Conservation (phyloP, 768 basidiomycete genomes). For the Suillus lakei region DNA sequence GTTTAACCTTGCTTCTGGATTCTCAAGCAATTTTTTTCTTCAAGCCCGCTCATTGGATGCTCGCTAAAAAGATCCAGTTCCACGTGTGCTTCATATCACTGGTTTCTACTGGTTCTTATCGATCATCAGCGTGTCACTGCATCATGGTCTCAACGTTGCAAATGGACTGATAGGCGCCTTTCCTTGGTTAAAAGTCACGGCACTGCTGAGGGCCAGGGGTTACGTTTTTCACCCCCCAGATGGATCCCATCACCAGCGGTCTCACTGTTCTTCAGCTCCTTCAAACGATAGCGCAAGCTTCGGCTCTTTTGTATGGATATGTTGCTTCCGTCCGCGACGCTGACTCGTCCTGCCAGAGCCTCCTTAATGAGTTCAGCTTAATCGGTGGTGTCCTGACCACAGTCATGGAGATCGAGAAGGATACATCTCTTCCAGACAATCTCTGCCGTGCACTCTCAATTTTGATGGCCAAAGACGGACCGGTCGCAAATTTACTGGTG, state of each 20-base stretch:
- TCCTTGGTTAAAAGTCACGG: neutral
- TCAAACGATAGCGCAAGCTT: neutral
- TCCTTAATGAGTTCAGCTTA: neutral
- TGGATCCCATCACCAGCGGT: neutral
- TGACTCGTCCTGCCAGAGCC: neutral
- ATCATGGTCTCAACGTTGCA: no score
- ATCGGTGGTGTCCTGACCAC: neutral
- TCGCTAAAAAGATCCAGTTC: no score
- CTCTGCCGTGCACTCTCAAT: neutral
- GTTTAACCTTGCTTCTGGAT: no score
- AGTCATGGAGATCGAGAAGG: neutral
- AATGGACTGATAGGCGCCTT: neutral
- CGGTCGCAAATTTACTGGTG: neutral
- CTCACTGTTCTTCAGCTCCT: slow-evolving; percentile 1
- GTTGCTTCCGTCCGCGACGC: neutral
- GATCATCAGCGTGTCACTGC: no score
- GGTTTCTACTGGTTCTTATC: no score
- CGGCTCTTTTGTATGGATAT: slow-evolving; percentile 1
- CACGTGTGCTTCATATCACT: no score
- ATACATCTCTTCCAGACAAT: neutral
- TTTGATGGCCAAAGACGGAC: neutral
- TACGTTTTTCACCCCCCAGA: neutral
- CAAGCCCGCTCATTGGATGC: no score
- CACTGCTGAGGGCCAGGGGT: no score
- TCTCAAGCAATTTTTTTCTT: no score